Evolutionary conservation across 2,329 filamentous ascomycete genomes (phyloP).

Genomic region (Parasarocladium wereldwijsianum): DNA sequence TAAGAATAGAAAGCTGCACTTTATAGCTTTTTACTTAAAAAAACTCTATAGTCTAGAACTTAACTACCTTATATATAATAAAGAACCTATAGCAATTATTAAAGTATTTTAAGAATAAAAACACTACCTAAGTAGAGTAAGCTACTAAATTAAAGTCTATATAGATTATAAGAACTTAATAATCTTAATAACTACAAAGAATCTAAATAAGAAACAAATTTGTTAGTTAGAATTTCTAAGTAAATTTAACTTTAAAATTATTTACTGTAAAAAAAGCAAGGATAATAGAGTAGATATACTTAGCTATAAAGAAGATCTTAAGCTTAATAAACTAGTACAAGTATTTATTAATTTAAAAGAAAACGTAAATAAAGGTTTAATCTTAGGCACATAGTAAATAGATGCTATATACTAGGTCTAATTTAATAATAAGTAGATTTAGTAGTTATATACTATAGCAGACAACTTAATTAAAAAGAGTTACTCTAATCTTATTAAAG

Average conservation of each 20-base stretch:
- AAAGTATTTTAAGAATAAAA: constrained; percentile 9
- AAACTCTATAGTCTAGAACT: constrained; percentile 9
- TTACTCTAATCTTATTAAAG: no score
- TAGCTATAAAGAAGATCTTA: no score
- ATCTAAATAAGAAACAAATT: constrained; percentile 8
- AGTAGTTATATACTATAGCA: no score
- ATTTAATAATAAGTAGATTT: no score
- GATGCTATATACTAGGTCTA: no score
- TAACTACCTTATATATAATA: no score
- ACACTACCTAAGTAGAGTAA: constrained; percentile 9
- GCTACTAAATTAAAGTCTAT: constrained; percentile 7
- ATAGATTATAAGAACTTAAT: constrained; percentile 1
- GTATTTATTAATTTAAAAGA: no score
- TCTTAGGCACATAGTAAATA: no score
- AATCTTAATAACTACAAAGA: background rate
- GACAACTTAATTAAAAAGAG: no score
- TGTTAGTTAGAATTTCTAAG: constrained; percentile 8
- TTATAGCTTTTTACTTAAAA: constrained; percentile 7
- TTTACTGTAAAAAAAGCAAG: constrained; percentile 7
- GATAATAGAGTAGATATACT: constrained; percentile 4
- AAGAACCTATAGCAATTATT: constrained; percentile 2
- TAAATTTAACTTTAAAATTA: constrained; percentile 9
- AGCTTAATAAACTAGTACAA: no score
- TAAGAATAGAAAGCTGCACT: background rate
- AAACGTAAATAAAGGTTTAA: no score